Evolutionary conservation across 1,284 basidiomycete genomes (phyloP), one percentile per base, ranked within the genome.

Genomic region (Microbotryum scabiosae): DNA sequence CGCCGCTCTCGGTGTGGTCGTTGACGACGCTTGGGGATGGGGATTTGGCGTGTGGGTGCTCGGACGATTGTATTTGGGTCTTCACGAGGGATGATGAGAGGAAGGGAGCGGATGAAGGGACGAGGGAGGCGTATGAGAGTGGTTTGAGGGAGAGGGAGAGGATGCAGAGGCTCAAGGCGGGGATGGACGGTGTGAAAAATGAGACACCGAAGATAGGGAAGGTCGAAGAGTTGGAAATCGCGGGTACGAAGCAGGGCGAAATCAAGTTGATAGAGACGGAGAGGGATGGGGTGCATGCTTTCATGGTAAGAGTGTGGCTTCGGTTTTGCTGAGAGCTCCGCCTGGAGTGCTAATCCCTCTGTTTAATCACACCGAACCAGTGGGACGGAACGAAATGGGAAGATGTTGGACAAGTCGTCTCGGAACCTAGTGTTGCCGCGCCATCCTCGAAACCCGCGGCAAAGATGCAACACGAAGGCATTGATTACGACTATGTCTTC

Each of bases 401-500:
- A 73, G 93, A 93, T 74, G 84, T 98, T 41, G 96, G 96, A 9
- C 87, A 94, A 68, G 92, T 97, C 7, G 90, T 96, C 3, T 92
- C 94, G 71, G 88, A 88, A 20, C 86, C 93, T 44, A 88, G n/a
- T 1, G 47, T 16, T 4, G 1, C 21, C 4, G 18, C 10, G 10
- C 14, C 25, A 3, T 26, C 47, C 9, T 8, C 28, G 7, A 23
- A 2, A 3, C 2, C 16, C 0, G 44, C 51, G 2, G 3, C n/a
- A 1, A 48, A 46, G 56, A 66, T 54, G 62, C 5, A 51, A 30
- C 54, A 87, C 73, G 70, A 78, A 25, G 96, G 96, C 28, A 85
- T 86, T 72, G 92, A 96, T 75, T 98, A 93, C 71, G 96, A 99
- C 76, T 94, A 96, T 70, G 93, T 98, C 8, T 97, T 97, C 71